A percentile compares a stretch with the other conserved stretches of the same genome.
phyloP scores from a whole-genome alignment of 805 yeast species.

The Clavispora carvajalis region DNA sequence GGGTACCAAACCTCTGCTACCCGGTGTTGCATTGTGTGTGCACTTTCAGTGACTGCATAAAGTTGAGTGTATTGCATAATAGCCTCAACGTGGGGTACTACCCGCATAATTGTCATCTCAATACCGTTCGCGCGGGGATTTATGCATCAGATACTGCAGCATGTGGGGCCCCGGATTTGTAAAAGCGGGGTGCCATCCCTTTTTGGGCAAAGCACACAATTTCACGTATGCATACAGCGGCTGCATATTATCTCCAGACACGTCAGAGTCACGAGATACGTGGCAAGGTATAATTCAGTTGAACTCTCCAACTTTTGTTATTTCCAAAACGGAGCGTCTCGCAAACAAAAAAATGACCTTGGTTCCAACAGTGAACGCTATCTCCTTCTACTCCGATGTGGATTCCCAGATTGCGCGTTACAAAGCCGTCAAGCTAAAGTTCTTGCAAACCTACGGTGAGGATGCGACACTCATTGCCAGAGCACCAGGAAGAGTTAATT shows the following conservation, averaged over 20 bases:
- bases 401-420: slow-evolving; percentile 24
- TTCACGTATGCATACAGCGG: neutral
- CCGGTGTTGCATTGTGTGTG: neutral
- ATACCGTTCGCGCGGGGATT: neutral
- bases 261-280: neutral
- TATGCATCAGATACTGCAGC: neutral
- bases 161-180: neutral
- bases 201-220: neutral
- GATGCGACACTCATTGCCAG: slow-evolving; percentile 48
- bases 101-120: too few relatives aligned
- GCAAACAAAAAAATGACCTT: neutral
- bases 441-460: slow-evolving; percentile 10
- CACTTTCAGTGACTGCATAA: neutral
- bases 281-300: neutral
- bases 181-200: neutral
- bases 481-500: slow-evolving; percentile 73
- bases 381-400: slow-evolving; percentile 32
- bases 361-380: slow-evolving; percentile 31
- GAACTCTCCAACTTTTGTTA: neutral
- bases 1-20: neutral
- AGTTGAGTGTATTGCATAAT: neutral
- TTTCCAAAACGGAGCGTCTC: too few relatives aligned
- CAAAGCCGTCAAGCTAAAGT: slow-evolving; percentile 16
- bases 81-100: too few relatives aligned
- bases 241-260: neutral